Percentiles rank a stretch among this genome's conserved stretches.
Conservation (phyloP, 768 basidiomycete species). For the Hygrocybe punicea region DNA sequence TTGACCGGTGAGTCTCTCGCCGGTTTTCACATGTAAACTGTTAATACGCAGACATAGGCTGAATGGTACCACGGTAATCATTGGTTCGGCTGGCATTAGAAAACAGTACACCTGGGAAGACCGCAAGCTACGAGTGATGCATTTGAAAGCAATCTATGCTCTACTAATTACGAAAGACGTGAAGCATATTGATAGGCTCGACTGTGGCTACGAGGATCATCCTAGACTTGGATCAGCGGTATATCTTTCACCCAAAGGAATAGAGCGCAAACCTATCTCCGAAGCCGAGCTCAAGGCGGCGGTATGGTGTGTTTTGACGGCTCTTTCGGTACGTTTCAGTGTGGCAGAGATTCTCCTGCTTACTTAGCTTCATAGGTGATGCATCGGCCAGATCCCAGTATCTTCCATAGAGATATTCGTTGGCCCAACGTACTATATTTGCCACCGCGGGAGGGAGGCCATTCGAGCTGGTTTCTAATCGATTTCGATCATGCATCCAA, state of each 20-base stretch:
- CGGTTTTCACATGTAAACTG: not conserved
- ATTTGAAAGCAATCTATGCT: not conserved
- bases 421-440: not conserved
- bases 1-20: not conserved
- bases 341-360: not conserved
- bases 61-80: not conserved
- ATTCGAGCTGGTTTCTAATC: not conserved
- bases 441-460: not conserved
- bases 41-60: not conserved
- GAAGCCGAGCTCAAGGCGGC: not conserved
- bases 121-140: not conserved
- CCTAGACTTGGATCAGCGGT: not conserved
- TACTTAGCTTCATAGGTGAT: not conserved
- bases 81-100: not conserved
- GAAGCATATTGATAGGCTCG: not conserved
- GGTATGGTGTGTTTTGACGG: not conserved
- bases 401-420: constrained; percentile 3
- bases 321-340: not conserved
- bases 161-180: not conserved
- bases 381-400: not conserved
- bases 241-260: not conserved
- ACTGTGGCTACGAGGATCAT: not conserved
- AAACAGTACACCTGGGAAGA: not conserved
- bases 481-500: constrained; percentile 22
- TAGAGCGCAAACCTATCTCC: not conserved